Evolutionary conservation across 1,284 basidiomycete species (phyloP).

Genomic region (Peniophora sp.): DNA sequence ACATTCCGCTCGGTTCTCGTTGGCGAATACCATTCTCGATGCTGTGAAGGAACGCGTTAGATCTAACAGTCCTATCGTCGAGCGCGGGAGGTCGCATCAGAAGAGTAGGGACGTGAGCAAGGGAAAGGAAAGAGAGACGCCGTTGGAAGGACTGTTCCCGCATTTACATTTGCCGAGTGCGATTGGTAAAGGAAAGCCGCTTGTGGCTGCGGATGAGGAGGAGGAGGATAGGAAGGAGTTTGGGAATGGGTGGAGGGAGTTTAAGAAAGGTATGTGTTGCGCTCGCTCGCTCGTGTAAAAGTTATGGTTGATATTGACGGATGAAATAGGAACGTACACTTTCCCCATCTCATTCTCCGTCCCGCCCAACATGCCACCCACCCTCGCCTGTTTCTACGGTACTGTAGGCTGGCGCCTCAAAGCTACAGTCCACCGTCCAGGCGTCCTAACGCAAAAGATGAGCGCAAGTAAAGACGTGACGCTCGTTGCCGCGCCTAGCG

Average conservation of each 20-base stretch:
- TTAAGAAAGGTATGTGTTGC: constrained; percentile 65
- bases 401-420: constrained; percentile 76
- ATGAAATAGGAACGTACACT: constrained; percentile 80
- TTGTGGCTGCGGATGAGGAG: constrained; percentile 25
- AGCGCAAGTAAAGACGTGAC: constrained; percentile 67
- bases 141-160: constrained; percentile 1
- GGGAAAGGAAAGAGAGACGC: constrained; percentile 12
- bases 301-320: too few relatives aligned
- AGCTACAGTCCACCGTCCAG: constrained; percentile 79
- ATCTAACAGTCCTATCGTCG: constrained; percentile 27
- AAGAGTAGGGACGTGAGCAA: constrained; percentile 13
- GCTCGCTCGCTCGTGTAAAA: too few relatives aligned
- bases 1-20: constrained; percentile 29
- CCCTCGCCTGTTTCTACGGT: constrained; percentile 74
- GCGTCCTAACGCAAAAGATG: constrained; percentile 74
- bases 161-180: constrained; percentile 12
- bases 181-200: constrained; percentile 17
- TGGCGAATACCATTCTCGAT: constrained; percentile 27
- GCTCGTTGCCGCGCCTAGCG: constrained; percentile 71
- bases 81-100: constrained; percentile 5
- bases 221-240: constrained; percentile 40
- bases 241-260: constrained; percentile 80
- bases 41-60: constrained; percentile 33
- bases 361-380: constrained; percentile 76
- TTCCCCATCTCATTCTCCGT: constrained; percentile 92